Percentiles rank a stretch among this genome's conserved stretches.
Evolutionary conservation across 805 yeast genomes (phyloP).

Genomic region (Martiniozyma abietophila): DNA sequence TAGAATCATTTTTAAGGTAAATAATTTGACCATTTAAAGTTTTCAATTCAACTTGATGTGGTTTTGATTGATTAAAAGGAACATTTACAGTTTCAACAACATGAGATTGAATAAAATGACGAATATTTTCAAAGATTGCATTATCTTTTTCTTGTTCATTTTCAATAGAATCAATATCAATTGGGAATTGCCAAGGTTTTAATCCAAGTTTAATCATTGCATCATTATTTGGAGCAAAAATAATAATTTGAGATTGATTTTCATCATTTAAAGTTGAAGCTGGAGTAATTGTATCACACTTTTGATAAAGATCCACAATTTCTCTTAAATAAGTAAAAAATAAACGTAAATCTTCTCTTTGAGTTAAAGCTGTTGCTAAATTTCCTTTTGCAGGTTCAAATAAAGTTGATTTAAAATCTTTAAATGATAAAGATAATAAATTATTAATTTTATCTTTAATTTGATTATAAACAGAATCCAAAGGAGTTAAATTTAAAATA

Average conservation of each 20-base stretch:
- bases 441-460: too few relatives aligned
- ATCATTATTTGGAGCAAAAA: constrained; percentile 64
- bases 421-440: too few relatives aligned
- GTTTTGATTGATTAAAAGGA: constrained; percentile 6
- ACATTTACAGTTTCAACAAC: constrained; percentile 30
- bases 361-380: constrained; percentile 32
- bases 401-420: too few relatives aligned
- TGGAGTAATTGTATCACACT: constrained; percentile 33
- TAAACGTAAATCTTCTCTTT: constrained; percentile 39
- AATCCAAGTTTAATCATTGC: constrained; percentile 41
- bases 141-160: constrained; percentile 33
- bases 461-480: too few relatives aligned
- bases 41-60: constrained; percentile 20
- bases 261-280: neutral
- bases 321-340: constrained; percentile 69
- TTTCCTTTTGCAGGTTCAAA: constrained; percentile 21
- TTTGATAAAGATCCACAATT: constrained; percentile 36
- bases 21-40: constrained; percentile 29
- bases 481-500: too few relatives aligned
- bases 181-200: constrained; percentile 85
- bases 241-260: constrained; percentile 29
- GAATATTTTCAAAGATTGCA: constrained; percentile 41
- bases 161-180: constrained; percentile 28
- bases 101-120: constrained; percentile 55
- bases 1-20: constrained; percentile 24